Conservation (phyloP, 1,139 yeast species). For the Candida pseudoviswanathii region DNA sequence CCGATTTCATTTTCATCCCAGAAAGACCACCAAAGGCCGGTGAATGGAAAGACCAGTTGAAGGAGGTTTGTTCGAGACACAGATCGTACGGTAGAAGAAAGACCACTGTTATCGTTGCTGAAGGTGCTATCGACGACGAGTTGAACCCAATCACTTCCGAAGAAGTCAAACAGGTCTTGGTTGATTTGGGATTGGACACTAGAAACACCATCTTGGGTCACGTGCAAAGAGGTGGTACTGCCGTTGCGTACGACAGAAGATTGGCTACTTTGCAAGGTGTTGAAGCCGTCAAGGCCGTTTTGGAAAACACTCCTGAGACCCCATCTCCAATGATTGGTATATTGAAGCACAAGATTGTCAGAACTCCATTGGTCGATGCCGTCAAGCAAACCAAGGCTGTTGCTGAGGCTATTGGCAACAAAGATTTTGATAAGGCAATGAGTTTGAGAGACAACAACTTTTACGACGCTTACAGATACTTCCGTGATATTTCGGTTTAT, state of each 20-base stretch:
- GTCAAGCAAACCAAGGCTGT: conserved; percentile 84
- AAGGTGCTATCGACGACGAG: conserved; percentile 90
- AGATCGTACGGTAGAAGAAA: conserved; percentile 87
- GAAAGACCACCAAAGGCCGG: conserved; percentile 76
- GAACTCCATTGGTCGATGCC: conserved; percentile 86
- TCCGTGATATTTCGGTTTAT: conserved; percentile 65
- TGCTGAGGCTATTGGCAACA: conserved; percentile 77
- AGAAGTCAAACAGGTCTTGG: conserved; percentile 78
- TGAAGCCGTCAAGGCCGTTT: conserved; percentile 92
- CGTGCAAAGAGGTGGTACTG: conserved; percentile 98
- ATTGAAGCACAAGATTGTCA: conserved; percentile 80
- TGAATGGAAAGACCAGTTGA: conserved; percentile 79
- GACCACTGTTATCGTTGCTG: conserved; percentile 94
- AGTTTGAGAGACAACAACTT: conserved; percentile 84
- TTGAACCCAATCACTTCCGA: conserved; percentile 79
- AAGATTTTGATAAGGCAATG: conserved; percentile 87
- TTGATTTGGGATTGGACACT: conserved; percentile 85
- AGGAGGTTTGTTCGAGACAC: conserved; percentile 69
- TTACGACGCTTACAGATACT: conserved; percentile 74
- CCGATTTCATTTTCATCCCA: conserved; percentile 92
- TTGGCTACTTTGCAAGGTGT: conserved; percentile 96
- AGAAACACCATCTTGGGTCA: conserved; percentile 95
- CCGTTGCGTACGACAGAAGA: conserved; percentile 90
- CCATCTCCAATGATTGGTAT: conserved; percentile 96
- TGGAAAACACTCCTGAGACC: conserved; percentile 83